A percentile compares a stretch with the other conserved stretches of the same genome.
These are phyloP conservation scores for Xylaria curta DNA, from an alignment of 495 filamentous ascomycete genomes.

Conservation along the genomic window DNA sequence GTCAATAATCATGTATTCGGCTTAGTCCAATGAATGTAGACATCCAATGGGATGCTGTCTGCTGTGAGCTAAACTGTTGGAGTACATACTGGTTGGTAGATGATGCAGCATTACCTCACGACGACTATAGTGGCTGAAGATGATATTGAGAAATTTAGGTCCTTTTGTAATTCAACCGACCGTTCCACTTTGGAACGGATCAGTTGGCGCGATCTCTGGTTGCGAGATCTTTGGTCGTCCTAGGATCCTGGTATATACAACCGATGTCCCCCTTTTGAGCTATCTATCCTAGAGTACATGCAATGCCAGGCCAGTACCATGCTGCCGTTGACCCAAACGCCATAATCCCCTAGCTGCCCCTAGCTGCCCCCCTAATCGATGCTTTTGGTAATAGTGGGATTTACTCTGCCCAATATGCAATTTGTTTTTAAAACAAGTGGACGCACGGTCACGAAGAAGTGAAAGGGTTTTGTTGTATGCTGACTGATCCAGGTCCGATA, in stretches of 20 bases:
- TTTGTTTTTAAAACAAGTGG: constrained; percentile 20
- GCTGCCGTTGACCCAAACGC: constrained; percentile 21
- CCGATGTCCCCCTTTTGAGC: not conserved
- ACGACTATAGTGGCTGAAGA: not conserved
- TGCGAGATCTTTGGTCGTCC: constrained; percentile 12
- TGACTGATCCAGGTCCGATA: not conserved
- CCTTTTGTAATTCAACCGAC: not conserved
- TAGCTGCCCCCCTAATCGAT: constrained; percentile 7
- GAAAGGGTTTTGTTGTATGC: not conserved
- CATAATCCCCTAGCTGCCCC: not conserved
- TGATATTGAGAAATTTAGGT: not conserved
- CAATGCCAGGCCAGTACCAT: constrained; percentile 25
- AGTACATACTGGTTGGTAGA: not conserved
- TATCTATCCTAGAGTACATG: constrained; percentile 25
- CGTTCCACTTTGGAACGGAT: not conserved
- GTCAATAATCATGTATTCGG: constrained; percentile 22
- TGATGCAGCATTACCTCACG: not conserved
- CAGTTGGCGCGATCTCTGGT: not conserved
- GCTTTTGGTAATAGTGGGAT: constrained; percentile 20
- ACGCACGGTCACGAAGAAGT: constrained; percentile 15
- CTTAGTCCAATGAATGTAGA: not conserved
- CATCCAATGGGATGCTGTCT: not conserved
- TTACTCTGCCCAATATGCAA: constrained; percentile 9
- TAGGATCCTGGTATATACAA: constrained; percentile 23
- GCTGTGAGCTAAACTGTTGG: not conserved